A percentile compares a stretch with the other conserved stretches of the same genome.
Conservation (phyloP, 306 rosid species). For the Sindora glabra region DNA sequence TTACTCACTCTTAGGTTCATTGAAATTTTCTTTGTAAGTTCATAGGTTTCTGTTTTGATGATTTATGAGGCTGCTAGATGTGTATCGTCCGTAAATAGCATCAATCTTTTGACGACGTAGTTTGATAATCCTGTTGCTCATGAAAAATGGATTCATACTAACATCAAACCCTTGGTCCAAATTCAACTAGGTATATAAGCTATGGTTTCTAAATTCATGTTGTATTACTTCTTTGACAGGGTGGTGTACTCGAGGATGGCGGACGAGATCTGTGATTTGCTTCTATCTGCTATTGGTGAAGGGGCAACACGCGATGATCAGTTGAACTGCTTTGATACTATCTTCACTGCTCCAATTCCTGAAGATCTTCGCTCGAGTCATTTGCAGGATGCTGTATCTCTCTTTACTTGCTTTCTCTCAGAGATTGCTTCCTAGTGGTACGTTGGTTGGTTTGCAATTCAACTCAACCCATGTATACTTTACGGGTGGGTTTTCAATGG, state of each 20-base stretch:
- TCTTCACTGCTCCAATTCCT: slow-evolving; percentile 67
- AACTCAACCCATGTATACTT: background rate
- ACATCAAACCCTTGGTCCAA: no score
- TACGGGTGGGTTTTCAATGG: background rate
- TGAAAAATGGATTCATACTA: no score
- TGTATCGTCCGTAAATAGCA: no score
- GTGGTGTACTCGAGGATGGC: slow-evolving; percentile 87
- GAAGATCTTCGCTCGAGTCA: slow-evolving; percentile 71
- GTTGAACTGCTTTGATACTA: slow-evolving; percentile 72
- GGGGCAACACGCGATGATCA: slow-evolving; percentile 60
- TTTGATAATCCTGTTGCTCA: no score
- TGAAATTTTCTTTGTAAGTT: no score
- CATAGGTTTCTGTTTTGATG: no score
- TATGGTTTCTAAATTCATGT: slow-evolving; percentile 10
- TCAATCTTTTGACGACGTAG: background rate
- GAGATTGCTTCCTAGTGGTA: slow-evolving; percentile 50
- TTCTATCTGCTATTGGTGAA: slow-evolving; percentile 56
- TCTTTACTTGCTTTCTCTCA: slow-evolving; percentile 69
- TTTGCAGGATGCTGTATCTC: slow-evolving; percentile 72
- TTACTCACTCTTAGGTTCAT: no score
- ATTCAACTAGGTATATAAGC: background rate
- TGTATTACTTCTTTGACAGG: slow-evolving; percentile 32
- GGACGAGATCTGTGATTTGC: slow-evolving; percentile 56
- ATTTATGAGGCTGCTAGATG: no score
- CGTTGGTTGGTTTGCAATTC: background rate